A percentile compares a stretch with the other conserved stretches of the same genome.
Conservation (phyloP, 768 basidiomycete genomes). For the Lactarius quietus region DNA sequence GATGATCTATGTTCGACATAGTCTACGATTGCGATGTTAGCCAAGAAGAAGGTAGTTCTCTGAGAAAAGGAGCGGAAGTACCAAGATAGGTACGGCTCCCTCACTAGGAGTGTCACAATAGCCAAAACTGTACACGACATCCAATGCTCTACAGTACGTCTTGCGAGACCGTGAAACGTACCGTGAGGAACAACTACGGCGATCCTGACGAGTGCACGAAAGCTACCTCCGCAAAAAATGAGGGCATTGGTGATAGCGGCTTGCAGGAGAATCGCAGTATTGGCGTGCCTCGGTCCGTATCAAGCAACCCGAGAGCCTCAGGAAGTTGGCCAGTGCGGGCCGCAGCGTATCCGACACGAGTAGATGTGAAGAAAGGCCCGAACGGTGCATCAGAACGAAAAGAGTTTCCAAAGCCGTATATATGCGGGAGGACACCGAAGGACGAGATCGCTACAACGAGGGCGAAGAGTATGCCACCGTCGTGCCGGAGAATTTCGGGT, state of each 20-base stretch:
- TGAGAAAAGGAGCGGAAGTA: neutral
- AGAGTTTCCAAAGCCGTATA: neutral
- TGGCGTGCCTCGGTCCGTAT: conserved; percentile 1
- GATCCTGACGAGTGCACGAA: conserved; percentile 10
- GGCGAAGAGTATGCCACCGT: conserved; percentile 11
- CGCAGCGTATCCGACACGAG: conserved; percentile 10
- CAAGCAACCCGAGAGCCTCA: conserved; percentile 1
- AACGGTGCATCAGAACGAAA: neutral
- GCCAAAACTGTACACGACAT: neutral
- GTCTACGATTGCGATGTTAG: neutral
- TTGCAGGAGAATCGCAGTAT: conserved; percentile 5
- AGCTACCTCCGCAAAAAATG: conserved; percentile 7
- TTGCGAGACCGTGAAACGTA: neutral
- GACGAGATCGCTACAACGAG: conserved; percentile 8
- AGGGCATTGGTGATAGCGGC: conserved; percentile 1
- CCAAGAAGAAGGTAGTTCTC: no score
- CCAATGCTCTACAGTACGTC: neutral
- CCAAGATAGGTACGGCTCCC: conserved; percentile 10
- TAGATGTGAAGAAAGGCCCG: conserved; percentile 9
- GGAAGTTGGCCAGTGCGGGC: conserved; percentile 10
- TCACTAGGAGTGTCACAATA: conserved; percentile 9
- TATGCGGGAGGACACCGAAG: conserved; percentile 2
- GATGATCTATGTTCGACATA: conserved; percentile 11
- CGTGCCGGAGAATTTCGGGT: no score
- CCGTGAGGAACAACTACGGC: conserved; percentile 13